Evolutionary conservation across 164 flowering plant genomes (phyloP).

Genomic region (Santalum album): DNA sequence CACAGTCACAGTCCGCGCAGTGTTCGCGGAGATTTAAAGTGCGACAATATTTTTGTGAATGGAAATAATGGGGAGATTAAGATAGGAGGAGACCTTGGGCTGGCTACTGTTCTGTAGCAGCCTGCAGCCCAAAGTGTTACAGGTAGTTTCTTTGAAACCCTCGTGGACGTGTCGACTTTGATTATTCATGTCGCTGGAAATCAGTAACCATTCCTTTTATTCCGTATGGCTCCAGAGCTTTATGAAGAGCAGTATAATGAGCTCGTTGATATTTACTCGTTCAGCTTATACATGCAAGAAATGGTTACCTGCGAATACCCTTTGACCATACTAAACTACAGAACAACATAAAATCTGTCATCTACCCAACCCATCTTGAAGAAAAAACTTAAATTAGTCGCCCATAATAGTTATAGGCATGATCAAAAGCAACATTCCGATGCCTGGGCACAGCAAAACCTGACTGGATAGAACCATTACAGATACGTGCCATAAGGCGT

Average conservation of each 20-base stretch:
- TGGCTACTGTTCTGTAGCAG: conserved; percentile 64
- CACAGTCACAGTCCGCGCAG: conserved; percentile 60
- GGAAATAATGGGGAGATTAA: conserved; percentile 73
- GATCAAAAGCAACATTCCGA: too few relatives aligned
- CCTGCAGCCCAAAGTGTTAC: conserved; percentile 60
- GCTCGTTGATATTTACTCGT: conserved; percentile 68
- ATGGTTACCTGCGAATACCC: conserved; percentile 72
- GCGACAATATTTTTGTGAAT: conserved; percentile 71
- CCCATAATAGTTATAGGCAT: too few relatives aligned
- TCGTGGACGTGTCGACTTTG: neutral
- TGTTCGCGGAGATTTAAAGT: conserved; percentile 64
- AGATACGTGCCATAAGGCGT: too few relatives aligned
- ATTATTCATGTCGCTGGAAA: neutral
- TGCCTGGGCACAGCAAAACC: too few relatives aligned
- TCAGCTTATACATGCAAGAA: conserved; percentile 77
- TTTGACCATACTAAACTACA: conserved; percentile 60
- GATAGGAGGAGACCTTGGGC: conserved; percentile 83
- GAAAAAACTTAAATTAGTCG: too few relatives aligned
- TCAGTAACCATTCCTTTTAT: conserved; percentile 1
- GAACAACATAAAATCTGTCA: too few relatives aligned
- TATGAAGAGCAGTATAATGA: conserved; percentile 76
- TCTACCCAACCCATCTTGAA: too few relatives aligned
- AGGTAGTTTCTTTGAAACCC: conserved; percentile 30
- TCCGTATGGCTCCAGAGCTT: conserved; percentile 73
- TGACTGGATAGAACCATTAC: too few relatives aligned